Evolutionary conservation across 1,284 basidiomycete species (phyloP).

Genomic region (Agaricales sp.): DNA sequence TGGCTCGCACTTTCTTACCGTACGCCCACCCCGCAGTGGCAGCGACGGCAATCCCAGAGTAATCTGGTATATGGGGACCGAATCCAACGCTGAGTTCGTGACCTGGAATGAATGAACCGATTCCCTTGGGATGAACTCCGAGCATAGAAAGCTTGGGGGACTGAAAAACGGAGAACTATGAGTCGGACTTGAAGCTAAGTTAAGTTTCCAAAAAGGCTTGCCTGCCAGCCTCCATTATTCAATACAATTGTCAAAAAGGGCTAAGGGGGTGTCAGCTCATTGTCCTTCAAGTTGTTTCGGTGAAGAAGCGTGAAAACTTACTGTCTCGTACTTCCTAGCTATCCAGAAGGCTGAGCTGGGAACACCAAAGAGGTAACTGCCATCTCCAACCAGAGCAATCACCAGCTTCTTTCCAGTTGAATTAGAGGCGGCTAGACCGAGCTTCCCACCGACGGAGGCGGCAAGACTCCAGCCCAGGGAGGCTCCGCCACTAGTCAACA

Average conservation of each 20-base stretch:
- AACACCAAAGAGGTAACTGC: constrained; percentile 55
- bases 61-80: constrained; percentile 54
- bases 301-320: constrained; percentile 22
- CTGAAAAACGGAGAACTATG: constrained; percentile 17
- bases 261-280: too few species aligned
- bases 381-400: constrained; percentile 54
- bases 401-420: constrained; percentile 33
- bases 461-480: constrained; percentile 59
- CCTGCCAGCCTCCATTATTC: constrained; percentile 65
- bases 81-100: constrained; percentile 51
- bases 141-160: constrained; percentile 57
- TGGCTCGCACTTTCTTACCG: constrained; percentile 33
- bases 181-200: background rate
- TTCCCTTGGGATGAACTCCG: constrained; percentile 48
- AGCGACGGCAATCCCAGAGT: constrained; percentile 50
- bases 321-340: constrained; percentile 53
- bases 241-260: constrained; percentile 62
- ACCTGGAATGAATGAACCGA: constrained; percentile 36
- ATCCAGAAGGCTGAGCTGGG: constrained; percentile 64
- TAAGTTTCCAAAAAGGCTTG: constrained; percentile 16
- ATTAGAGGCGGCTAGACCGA: constrained; percentile 28
- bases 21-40: constrained; percentile 55
- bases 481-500: constrained; percentile 46
- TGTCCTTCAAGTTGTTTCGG: background rate
- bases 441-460: constrained; percentile 45